Evolutionary conservation across 345 rosid species (phyloP).

Genomic region (Litchi chinensis): DNA sequence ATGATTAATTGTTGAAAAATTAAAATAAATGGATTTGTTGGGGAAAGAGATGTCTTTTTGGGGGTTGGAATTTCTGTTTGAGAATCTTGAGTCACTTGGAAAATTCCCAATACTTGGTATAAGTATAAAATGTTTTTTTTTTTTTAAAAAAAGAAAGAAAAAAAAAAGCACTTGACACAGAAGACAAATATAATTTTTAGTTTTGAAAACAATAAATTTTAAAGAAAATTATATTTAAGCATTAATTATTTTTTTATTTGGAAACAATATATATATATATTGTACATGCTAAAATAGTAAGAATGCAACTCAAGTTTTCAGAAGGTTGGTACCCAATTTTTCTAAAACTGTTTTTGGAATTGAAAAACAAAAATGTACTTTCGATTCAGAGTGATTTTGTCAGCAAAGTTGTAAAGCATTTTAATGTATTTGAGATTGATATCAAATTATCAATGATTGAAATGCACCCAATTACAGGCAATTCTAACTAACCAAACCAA

Average conservation of each 20-base stretch:
- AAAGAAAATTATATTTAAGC: no score
- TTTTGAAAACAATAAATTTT: no score
- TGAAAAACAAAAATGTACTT: neutral
- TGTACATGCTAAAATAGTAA: no score
- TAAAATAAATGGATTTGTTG: neutral
- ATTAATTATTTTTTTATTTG: no score
- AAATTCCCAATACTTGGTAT: no score
- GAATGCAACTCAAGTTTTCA: neutral
- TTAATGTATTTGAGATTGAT: neutral
- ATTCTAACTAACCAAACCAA: neutral
- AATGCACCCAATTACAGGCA: neutral
- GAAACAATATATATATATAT: no score
- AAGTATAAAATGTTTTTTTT: no score
- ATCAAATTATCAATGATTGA: neutral
- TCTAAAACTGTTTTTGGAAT: neutral
- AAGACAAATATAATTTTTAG: no score
- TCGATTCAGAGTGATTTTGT: neutral
- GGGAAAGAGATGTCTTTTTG: neutral
- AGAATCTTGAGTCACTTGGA: no score
- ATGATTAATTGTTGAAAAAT: slow-evolving; percentile 16
- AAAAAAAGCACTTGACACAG: no score
- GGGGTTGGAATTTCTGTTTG: no score
- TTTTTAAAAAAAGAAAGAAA: no score
- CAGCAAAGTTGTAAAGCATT: neutral
- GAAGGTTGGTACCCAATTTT: neutral